Evolutionary conservation across 257 asterid species (phyloP).

Genomic region (Leonotis leonurus): DNA sequence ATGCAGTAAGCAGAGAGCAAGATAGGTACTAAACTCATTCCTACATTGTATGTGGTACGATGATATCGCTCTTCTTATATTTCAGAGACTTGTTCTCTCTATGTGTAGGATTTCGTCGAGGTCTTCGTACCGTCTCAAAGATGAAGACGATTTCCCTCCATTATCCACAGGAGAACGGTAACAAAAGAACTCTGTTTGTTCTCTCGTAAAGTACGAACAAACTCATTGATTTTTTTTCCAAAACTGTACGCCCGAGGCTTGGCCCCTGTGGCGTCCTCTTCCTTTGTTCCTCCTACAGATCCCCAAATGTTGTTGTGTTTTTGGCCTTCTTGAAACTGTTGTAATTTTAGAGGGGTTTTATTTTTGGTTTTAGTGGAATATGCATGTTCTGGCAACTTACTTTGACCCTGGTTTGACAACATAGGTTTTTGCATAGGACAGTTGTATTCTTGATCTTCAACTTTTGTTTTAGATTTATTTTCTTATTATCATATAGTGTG

Average conservation of each 20-base stretch:
- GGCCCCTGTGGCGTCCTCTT: conserved; percentile 30
- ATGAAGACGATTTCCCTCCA: conserved; percentile 83
- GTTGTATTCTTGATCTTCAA: neutral
- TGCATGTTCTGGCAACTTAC: conserved; percentile 23
- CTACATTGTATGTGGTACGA: conserved; percentile 4
- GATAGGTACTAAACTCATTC: conserved; percentile 49
- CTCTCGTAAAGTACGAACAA: conserved; percentile 3
- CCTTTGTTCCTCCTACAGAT: too few species aligned
- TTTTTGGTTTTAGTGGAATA: conserved; percentile 5
- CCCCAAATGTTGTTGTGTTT: neutral
- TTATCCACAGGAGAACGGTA: conserved; percentile 37
- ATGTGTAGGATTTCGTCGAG: conserved; percentile 48
- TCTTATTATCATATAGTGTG: conserved; percentile 14
- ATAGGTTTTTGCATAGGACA: conserved; percentile 13
- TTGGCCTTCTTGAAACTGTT: neutral
- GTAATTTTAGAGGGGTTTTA: conserved; percentile 2
- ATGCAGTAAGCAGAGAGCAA: conserved; percentile 29
- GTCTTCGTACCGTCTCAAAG: conserved; percentile 65
- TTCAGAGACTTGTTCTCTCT: conserved; percentile 22
- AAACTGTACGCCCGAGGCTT: conserved; percentile 34
- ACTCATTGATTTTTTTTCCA: neutral
- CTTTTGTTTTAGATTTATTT: neutral
- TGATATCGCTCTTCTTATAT: conserved; percentile 20
- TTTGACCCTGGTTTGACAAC: neutral
- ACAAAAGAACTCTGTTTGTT: neutral